Conservation (phyloP, 306 rosid genomes). For the Dalbergia oliveri region DNA sequence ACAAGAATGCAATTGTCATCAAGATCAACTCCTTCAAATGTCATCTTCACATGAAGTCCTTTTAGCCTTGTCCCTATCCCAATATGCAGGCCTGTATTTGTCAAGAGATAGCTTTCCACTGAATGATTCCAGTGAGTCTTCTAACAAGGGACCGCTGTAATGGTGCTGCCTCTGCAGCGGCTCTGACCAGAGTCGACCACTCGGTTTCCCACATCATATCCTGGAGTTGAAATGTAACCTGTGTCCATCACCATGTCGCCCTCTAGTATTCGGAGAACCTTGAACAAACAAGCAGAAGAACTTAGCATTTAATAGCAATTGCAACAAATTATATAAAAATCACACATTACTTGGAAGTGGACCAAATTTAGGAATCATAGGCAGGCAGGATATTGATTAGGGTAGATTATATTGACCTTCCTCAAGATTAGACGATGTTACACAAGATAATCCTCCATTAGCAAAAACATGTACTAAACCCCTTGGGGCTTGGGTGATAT, state of each 20-base stretch:
- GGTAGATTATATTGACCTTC: too few species aligned
- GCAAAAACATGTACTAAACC: too few species aligned
- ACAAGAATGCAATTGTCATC: conserved; percentile 31
- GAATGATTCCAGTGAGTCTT: conserved; percentile 69
- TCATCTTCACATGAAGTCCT: conserved; percentile 66
- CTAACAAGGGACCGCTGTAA: conserved; percentile 64
- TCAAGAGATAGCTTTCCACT: conserved; percentile 79
- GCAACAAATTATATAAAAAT: neutral
- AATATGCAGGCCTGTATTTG: conserved; percentile 61
- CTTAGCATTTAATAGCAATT: neutral
- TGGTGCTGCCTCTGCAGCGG: conserved; percentile 68
- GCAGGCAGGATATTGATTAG: too few species aligned
- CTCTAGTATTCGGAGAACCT: conserved; percentile 96
- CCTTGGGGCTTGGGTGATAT: too few species aligned
- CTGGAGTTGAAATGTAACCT: conserved; percentile 67
- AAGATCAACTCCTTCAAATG: conserved; percentile 44
- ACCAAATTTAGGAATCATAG: neutral
- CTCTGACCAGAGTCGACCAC: conserved; percentile 81
- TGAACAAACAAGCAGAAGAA: conserved; percentile 21
- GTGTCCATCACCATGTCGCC: conserved; percentile 94
- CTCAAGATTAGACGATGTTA: too few species aligned
- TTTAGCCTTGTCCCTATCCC: conserved; percentile 67
- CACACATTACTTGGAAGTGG: conserved; percentile 16
- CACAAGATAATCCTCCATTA: too few species aligned
- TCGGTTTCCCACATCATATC: conserved; percentile 82